Evolutionary conservation across 495 filamentous ascomycete genomes (phyloP).

Genomic region (Hyaloscypha variabilis): DNA sequence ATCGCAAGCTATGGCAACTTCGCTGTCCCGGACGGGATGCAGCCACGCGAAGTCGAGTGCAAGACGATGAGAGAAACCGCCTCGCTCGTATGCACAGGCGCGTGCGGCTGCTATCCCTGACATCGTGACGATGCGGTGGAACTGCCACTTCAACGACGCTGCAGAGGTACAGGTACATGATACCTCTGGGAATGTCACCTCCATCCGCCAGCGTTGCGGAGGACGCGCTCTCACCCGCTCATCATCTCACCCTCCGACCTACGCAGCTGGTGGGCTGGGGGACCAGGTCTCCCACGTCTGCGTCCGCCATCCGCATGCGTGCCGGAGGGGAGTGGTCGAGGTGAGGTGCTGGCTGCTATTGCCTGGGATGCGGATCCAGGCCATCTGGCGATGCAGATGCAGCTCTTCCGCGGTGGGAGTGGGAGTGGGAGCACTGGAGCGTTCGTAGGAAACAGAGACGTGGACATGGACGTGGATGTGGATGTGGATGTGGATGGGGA

Average conservation of each 20-base stretch:
- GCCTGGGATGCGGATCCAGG: constrained; percentile 1
- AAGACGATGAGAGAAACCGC: constrained; percentile 8
- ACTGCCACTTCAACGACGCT: constrained; percentile 26
- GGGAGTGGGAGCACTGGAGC: too few species aligned
- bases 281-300: constrained; percentile 17
- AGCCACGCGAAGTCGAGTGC: constrained; percentile 26
- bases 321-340: constrained; percentile 19
- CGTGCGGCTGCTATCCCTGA: constrained; percentile 27
- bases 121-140: constrained; percentile 29
- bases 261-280: constrained; percentile 2
- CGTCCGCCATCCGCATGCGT: constrained; percentile 14
- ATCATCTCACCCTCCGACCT: too few species aligned
- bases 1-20: constrained; percentile 18
- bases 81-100: constrained; percentile 27
- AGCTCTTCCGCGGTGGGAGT: neutral
- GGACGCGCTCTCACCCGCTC: too few species aligned
- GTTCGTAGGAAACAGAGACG: too few species aligned
- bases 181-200: constrained; percentile 11
- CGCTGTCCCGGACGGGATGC: constrained; percentile 25
- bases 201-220: too few species aligned
- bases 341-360: constrained; percentile 17
- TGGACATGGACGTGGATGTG: too few species aligned
- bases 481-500: neutral
- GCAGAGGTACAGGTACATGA: constrained; percentile 25
- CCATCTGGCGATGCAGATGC: constrained; percentile 5